phyloP scores from a whole-genome alignment of 768 basidiomycete genomes.

The Peribolospora baueri region DNA sequence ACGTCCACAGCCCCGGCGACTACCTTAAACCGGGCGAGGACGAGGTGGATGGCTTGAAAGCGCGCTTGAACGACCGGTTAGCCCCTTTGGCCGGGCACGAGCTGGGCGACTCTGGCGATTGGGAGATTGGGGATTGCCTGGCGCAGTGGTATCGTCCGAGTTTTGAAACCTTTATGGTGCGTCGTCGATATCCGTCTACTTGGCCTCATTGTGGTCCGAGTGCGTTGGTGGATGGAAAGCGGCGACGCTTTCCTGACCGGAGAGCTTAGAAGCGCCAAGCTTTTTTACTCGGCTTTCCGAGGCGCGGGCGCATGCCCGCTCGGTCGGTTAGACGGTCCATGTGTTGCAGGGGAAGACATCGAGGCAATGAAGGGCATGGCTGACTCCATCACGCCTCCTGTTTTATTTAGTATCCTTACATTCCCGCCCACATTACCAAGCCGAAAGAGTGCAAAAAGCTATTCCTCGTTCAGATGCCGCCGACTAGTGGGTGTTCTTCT shows the following conservation, averaged over 20 bases:
- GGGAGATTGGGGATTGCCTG: constrained; percentile 92
- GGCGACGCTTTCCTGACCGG: no score
- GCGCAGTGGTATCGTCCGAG: constrained; percentile 97
- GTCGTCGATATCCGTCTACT: constrained; percentile 15
- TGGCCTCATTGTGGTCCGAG: no score
- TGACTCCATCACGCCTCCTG: no score
- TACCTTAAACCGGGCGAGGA: constrained; percentile 92
- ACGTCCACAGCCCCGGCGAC: constrained; percentile 55
- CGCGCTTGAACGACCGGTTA: constrained; percentile 65
- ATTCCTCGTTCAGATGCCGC: constrained; percentile 85
- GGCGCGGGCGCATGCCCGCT: no score
- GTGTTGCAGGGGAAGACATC: no score
- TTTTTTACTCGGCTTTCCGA: no score
- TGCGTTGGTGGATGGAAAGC: no score
- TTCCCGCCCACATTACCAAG: constrained; percentile 85
- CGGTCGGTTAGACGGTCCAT: no score
- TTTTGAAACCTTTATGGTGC: constrained; percentile 94
- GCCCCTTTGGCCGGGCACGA: constrained; percentile 38
- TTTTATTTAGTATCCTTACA: constrained; percentile 52
- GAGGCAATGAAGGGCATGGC: no score
- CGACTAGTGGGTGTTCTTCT: constrained; percentile 40
- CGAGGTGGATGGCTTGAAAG: constrained; percentile 71
- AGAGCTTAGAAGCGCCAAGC: no score
- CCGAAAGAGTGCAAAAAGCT: constrained; percentile 97
- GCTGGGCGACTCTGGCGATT: constrained; percentile 51